These are phyloP conservation scores for Arctium lappa DNA, from an alignment of 129 eudicot genomes.

Conservation along the genomic window DNA sequence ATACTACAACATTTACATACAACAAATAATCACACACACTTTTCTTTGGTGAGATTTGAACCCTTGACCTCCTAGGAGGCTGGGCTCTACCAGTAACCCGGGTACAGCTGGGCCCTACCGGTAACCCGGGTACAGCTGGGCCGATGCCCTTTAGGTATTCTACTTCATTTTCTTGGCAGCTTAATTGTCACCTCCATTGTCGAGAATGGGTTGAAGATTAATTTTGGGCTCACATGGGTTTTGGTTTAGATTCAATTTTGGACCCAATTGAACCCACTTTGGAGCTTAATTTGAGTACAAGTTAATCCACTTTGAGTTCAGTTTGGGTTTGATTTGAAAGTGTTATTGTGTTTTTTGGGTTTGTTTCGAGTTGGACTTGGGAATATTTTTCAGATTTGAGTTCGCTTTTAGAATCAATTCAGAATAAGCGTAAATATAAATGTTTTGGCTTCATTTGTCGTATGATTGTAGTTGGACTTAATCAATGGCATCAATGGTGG, in stretches of 20 bases:
- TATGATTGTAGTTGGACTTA: conserved; percentile 15
- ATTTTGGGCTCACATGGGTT: neutral
- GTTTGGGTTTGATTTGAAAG: neutral
- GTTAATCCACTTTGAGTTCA: neutral
- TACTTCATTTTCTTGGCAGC: neutral
- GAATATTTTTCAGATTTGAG: neutral
- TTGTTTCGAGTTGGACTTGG: neutral
- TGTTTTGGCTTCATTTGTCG: conserved; percentile 1
- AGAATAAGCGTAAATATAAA: neutral
- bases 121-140: neutral
- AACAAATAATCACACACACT: neutral
- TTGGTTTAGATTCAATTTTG: neutral
- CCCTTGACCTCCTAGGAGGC: neutral
- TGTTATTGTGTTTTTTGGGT: neutral
- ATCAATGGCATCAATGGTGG: conserved; percentile 10
- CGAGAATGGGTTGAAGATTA: neutral
- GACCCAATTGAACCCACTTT: neutral
- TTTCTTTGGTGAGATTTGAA: neutral
- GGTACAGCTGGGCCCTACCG: neutral
- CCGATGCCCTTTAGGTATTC: neutral
- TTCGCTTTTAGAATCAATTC: neutral
- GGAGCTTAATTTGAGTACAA: neutral
- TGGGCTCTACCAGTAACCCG: neutral
- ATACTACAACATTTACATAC: neutral
- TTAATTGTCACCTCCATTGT: neutral